Base-by-base conservation (phyloP, 768 basidiomycete genomes). In the Asterophora parasitica region DNA sequence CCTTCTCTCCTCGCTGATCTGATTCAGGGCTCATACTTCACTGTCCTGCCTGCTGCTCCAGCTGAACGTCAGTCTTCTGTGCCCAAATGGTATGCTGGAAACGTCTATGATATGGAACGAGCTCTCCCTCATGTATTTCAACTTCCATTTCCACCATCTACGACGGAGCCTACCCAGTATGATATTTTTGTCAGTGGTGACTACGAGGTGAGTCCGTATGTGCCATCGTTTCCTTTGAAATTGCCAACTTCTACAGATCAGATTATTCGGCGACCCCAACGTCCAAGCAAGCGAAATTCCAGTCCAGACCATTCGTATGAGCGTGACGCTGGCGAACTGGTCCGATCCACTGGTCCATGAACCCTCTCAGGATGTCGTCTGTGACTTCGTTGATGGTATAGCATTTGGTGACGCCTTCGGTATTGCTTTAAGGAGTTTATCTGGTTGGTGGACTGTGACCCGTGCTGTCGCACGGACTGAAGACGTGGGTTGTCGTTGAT, bases 251-350 rank as follows among this genome's bases (percentile, higher is more conserved):
- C 27, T 17, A 43, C 55, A 91, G 85, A 89, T 92, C 48, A 73
- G 91, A 52, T 72, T 92, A 39, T 94, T 92, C 61, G 90, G 90
- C 6, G 87, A 88, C 62, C 88, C 89, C 8, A 65, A 55, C 27
- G 64, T 61, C 12, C 55, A 65, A 8, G 65, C 64, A 7, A 67
- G 61, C 17, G 65, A 72, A 1, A 46, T 68, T 3, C 90, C 89
- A 0, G 66, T 71, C 10, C 77, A 88, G 48, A 75, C 66, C 16
- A 65, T 92, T 51, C 70, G 69, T 3, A 55, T 91, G 39, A 61
- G 63, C 0, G 68, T 83, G 19, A 65, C 71, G 10, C 46, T 78
- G 7, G 73, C 78, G 26, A 53, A 61, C 0, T 51, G 58, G 2
- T 42, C 34, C 0, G 27, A 58, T 9, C 41, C 57, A 3, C 61